phyloP scores from a whole-genome alignment of 345 rosid genomes.

The Firmiana major region DNA sequence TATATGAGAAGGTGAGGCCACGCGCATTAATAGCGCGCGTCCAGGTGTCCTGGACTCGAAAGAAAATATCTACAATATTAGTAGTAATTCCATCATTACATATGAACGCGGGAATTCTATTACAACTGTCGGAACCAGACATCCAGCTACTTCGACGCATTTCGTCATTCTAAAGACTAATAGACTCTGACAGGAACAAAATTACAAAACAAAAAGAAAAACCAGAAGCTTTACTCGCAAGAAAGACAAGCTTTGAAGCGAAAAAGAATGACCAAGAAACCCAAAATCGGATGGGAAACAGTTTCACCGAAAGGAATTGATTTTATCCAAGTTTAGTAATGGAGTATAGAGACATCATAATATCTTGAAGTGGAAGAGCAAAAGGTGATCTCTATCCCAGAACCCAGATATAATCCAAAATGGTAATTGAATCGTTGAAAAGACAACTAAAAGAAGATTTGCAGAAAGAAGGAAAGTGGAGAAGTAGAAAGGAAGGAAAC shows the following conservation, averaged over 20 bases:
- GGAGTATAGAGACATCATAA: neutral
- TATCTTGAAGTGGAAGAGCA: neutral
- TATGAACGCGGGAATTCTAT: neutral
- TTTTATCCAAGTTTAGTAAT: neutral
- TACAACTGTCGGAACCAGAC: neutral
- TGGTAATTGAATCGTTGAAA: neutral
- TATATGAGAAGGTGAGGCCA: neutral
- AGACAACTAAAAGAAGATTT: neutral
- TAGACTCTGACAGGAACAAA: too few species aligned
- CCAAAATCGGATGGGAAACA: neutral
- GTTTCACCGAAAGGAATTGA: neutral
- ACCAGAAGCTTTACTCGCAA: too few species aligned
- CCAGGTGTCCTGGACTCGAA: neutral
- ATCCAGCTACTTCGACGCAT: neutral
- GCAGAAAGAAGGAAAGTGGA: neutral
- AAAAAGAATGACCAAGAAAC: neutral
- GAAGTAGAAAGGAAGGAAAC: neutral
- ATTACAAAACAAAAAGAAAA: too few species aligned
- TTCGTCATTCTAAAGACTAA: neutral
- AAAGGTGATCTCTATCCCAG: neutral
- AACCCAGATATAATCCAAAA: neutral
- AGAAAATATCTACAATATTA: too few species aligned
- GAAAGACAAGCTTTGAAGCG: too few species aligned
- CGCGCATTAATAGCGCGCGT: neutral
- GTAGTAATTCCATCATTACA: neutral